Conservation (phyloP, 140 eudicot species). For the Anethum foeniculum region DNA sequence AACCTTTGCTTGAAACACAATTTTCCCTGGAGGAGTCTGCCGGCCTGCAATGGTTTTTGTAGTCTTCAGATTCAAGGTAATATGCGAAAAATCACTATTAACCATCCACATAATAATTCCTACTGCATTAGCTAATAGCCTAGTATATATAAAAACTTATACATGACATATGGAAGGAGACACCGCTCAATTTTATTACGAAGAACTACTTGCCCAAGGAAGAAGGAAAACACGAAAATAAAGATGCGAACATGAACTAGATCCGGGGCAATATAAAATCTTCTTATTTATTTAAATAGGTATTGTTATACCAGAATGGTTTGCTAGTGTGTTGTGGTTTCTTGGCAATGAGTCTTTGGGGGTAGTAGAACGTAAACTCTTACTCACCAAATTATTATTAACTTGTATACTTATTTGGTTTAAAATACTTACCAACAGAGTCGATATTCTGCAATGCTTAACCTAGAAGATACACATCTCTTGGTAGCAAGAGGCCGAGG, state of each 20-base stretch:
- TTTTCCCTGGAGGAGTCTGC: constrained; percentile 58
- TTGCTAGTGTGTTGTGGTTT: neutral
- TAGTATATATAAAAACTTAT: neutral
- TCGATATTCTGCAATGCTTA: neutral
- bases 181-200: neutral
- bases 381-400: neutral
- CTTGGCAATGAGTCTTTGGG: neutral
- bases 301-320: neutral
- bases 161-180: neutral
- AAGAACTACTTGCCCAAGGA: neutral
- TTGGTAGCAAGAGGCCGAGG: neutral
- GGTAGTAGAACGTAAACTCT: neutral
- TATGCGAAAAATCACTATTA: neutral
- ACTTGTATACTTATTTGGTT: neutral
- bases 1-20: constrained; percentile 82
- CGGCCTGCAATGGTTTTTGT: constrained; percentile 30
- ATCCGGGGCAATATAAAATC: neutral
- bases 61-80: constrained; percentile 8
- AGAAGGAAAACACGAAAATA: neutral
- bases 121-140: neutral
- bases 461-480: neutral
- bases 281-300: neutral
- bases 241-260: neutral
- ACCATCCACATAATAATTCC: neutral
- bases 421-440: neutral